These are phyloP conservation scores for Colletotrichum musae DNA, from an alignment of 2,329 filamentous ascomycete genomes.

Conservation along the genomic window DNA sequence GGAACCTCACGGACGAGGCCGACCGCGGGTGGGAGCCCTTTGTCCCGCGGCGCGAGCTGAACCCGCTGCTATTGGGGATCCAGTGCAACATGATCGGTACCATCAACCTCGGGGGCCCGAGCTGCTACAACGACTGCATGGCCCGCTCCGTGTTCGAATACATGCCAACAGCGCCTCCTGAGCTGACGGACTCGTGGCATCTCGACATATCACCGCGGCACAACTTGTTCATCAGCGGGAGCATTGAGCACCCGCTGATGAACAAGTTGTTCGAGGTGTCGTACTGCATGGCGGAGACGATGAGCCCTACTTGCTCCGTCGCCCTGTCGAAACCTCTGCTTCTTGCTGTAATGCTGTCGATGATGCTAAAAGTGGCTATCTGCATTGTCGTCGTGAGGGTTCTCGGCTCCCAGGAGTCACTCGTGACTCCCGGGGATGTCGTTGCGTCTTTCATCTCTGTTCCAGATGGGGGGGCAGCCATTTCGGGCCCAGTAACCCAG, in stretches of 20 bases:
- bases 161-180: too few species aligned
- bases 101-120: neutral
- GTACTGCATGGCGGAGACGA: conserved; percentile 10
- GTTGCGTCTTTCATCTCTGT: conserved; percentile 2
- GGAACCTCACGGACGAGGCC: neutral
- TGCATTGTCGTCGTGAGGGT: neutral
- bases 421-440: conserved; percentile 15
- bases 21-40: conserved; percentile 9
- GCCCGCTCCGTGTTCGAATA: too few species aligned
- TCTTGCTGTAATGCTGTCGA: conserved; percentile 2
- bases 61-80: conserved; percentile 17
- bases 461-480: neutral
- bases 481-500: neutral
- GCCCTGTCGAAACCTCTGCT: neutral
- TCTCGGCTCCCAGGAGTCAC: neutral
- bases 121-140: neutral
- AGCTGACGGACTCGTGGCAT: neutral
- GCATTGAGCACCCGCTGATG: neutral
- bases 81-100: neutral
- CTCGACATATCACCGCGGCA: too few species aligned
- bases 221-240: too few species aligned
- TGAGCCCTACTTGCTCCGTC: neutral
- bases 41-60: conserved; percentile 7
- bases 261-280: neutral
- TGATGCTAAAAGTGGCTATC: neutral